Conservation (phyloP, 2,329 filamentous ascomycete species). For the Pyrenophora tritici-repentis region DNA sequence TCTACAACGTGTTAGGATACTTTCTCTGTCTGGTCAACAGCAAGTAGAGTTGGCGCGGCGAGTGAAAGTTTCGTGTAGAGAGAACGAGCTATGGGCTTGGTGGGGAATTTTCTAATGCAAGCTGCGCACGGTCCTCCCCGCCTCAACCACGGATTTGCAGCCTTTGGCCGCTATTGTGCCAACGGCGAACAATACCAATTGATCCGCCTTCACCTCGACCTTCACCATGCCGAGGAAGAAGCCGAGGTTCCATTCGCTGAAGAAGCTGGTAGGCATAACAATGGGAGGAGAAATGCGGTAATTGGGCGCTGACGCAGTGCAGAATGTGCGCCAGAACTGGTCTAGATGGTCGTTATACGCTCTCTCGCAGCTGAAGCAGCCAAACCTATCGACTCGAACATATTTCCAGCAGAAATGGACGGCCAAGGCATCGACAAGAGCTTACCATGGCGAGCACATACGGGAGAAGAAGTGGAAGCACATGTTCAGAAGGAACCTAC, state of each 20-base stretch:
- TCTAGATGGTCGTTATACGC: slow-evolving; percentile 98
- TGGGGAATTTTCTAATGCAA: slow-evolving; percentile 19
- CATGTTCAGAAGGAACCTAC: slow-evolving; percentile 83
- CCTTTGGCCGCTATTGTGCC: slow-evolving; percentile 9
- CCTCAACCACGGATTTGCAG: slow-evolving; percentile 1
- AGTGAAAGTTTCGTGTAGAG: slow-evolving; percentile 7
- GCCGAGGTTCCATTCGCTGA: slow-evolving; percentile 68
- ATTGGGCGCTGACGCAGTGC: slow-evolving; percentile 21
- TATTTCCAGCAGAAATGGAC: slow-evolving; percentile 99
- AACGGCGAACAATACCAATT: slow-evolving; percentile 7
- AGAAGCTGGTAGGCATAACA: slow-evolving; percentile 61
- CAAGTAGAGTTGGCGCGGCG: slow-evolving; percentile 1
- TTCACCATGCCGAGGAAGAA: slow-evolving; percentile 52
- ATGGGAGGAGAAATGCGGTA: not conserved
- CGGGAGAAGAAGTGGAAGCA: slow-evolving; percentile 91
- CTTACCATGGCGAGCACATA: slow-evolving; percentile 94
- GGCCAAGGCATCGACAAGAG: slow-evolving; percentile 80
- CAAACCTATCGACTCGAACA: slow-evolving; percentile 56
- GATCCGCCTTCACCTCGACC: slow-evolving; percentile 8
- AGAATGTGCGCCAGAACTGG: slow-evolving; percentile 97
- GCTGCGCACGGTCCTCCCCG: slow-evolving; percentile 7
- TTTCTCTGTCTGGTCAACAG: not conserved
- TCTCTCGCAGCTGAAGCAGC: slow-evolving; percentile 62
- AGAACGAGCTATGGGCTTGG: slow-evolving; percentile 14
- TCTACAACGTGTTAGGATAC: slow-evolving; percentile 1